Conservation (phyloP, 2,329 filamentous ascomycete species). For the Fusarium austroafricanum region DNA sequence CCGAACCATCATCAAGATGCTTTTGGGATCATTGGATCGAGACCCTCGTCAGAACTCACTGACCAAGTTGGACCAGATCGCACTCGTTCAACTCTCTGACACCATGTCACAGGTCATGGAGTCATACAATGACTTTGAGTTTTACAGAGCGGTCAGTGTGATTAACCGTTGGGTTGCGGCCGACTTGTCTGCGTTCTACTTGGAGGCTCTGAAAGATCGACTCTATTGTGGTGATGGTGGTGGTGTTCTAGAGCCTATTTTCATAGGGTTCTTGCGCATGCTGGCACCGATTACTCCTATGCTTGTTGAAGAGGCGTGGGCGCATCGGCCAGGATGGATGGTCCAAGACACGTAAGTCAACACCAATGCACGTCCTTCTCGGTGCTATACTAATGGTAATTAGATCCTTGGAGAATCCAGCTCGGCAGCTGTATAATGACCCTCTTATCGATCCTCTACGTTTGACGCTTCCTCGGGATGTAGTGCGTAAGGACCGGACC, state of each 20-base stretch:
- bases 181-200: constrained; percentile 92
- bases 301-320: constrained; percentile 90
- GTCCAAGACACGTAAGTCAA: constrained; percentile 58
- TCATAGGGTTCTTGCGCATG: constrained; percentile 79
- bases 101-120: constrained; percentile 73
- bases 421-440: constrained; percentile 60
- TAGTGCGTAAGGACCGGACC: constrained; percentile 58
- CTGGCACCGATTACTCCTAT: constrained; percentile 84
- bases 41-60: constrained; percentile 63
- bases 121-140: constrained; percentile 79
- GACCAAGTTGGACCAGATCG: constrained; percentile 76
- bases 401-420: constrained; percentile 53
- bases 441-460: constrained; percentile 57
- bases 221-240: constrained; percentile 84
- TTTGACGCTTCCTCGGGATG: constrained; percentile 53
- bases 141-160: constrained; percentile 78
- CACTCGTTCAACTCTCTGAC: constrained; percentile 77
- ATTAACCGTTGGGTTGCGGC: constrained; percentile 85
- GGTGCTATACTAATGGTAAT: constrained; percentile 29
- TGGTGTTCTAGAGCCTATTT: constrained; percentile 73
- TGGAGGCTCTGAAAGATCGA: constrained; percentile 91
- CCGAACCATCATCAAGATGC: constrained; percentile 88
- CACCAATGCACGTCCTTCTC: constrained; percentile 1
- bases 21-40: constrained; percentile 79
- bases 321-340: constrained; percentile 76